Conservation (phyloP, 2,329 filamentous ascomycete species). For the Pyrenochaeta sp. region DNA sequence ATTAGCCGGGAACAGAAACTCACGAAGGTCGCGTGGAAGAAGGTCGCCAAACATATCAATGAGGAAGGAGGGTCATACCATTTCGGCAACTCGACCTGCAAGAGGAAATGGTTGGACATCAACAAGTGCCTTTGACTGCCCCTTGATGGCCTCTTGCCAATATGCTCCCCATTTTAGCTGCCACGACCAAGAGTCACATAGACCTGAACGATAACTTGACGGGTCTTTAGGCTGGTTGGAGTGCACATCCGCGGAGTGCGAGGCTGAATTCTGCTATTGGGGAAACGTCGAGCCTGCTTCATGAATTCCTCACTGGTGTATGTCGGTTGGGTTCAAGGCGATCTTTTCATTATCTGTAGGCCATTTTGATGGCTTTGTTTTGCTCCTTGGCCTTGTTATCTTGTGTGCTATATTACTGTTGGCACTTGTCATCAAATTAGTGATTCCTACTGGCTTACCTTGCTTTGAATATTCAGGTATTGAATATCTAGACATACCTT, state of each 20-base stretch:
- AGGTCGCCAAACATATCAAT: slow-evolving; percentile 63
- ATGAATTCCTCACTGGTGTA: no score
- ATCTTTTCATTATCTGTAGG: background rate
- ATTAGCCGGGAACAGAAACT: slow-evolving; percentile 27
- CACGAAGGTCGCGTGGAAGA: slow-evolving; percentile 66
- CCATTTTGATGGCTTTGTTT: slow-evolving; percentile 3
- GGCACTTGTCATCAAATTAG: background rate
- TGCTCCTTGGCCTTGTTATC: background rate
- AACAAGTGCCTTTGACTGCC: slow-evolving; percentile 1
- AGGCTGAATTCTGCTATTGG: no score
- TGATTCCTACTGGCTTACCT: background rate
- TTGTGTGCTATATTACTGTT: slow-evolving; percentile 1
- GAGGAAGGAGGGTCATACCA: slow-evolving; percentile 63
- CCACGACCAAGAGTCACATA: background rate
- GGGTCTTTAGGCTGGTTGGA: no score
- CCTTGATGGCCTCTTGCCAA: no score
- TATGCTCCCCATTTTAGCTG: background rate
- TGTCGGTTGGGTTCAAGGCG: no score
- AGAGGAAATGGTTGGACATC: slow-evolving; percentile 66
- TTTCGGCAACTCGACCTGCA: slow-evolving; percentile 69
- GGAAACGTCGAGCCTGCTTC: no score
- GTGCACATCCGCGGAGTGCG: no score
- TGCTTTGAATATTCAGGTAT: slow-evolving; percentile 1
- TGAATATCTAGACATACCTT: slow-evolving; percentile 1
- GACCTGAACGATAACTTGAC: background rate